phyloP scores from a whole-genome alignment of 768 basidiomycete genomes.

The Cystobasidium onofrii region DNA sequence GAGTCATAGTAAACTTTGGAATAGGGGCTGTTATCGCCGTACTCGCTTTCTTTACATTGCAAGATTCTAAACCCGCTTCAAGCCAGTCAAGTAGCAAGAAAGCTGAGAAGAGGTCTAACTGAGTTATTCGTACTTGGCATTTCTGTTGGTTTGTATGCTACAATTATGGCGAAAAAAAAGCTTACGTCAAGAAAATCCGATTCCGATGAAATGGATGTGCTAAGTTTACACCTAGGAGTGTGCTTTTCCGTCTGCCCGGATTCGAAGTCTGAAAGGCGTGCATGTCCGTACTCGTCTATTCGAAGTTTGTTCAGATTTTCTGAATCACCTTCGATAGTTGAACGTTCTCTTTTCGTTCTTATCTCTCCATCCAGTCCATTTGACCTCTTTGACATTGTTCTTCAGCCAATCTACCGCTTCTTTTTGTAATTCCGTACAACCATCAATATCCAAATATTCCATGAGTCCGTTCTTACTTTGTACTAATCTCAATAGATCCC shows the following conservation, averaged over 20 bases:
- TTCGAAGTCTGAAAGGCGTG: no score
- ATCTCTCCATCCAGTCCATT: slow-evolving; percentile 3
- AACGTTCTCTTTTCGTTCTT: slow-evolving; percentile 9
- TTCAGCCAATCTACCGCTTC: slow-evolving; percentile 23
- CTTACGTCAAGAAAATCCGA: no score
- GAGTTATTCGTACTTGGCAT: no score
- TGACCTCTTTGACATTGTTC: slow-evolving; percentile 5
- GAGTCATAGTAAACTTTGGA: background rate
- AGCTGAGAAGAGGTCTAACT: no score
- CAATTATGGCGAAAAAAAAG: no score
- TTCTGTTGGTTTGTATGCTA: no score
- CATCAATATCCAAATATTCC: slow-evolving; percentile 1
- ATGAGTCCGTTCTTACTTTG: slow-evolving; percentile 1
- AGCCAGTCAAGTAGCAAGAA: no score
- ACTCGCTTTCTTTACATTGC: background rate
- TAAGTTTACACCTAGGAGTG: background rate
- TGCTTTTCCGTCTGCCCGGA: no score
- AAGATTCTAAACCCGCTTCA: no score
- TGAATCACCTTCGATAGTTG: no score
- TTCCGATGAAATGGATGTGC: background rate
- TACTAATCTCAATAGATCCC: slow-evolving; percentile 9
- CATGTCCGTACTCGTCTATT: no score
- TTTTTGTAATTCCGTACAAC: slow-evolving; percentile 23
- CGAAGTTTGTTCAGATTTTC: no score
- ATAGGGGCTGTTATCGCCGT: background rate